Percentiles rank a stretch among this genome's conserved stretches.
phyloP scores from a whole-genome alignment of 202 grass and related monocot species.

The Eragrostis tef region DNA sequence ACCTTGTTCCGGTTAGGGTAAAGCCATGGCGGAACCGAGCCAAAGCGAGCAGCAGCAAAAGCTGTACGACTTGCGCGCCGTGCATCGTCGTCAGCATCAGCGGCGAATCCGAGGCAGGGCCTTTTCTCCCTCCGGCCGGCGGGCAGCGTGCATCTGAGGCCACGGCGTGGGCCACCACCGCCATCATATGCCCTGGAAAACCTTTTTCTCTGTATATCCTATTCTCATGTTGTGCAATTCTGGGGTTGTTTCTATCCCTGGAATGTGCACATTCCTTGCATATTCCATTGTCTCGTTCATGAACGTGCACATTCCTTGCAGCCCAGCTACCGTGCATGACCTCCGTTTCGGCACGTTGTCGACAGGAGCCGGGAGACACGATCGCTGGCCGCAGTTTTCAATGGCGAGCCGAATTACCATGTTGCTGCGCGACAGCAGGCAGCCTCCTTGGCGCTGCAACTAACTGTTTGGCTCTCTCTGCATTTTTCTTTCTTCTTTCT shows the following conservation, averaged over 20 bases:
- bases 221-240: neutral
- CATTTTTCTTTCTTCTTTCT: neutral
- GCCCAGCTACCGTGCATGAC: constrained; percentile 2
- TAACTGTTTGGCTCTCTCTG: neutral
- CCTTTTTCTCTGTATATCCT: neutral
- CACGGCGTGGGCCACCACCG: constrained; percentile 22
- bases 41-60: constrained; percentile 25
- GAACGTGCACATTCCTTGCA: neutral
- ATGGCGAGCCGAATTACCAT: neutral
- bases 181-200: constrained; percentile 32
- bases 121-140: neutral
- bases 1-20: constrained; percentile 13
- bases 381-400: constrained; percentile 9
- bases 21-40: constrained; percentile 1
- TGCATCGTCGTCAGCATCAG: constrained; percentile 59
- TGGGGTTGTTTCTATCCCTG: neutral
- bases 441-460: constrained; percentile 38
- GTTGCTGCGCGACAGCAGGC: constrained; percentile 36
- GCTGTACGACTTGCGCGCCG: constrained; percentile 29
- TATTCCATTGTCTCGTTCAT: constrained; percentile 4
- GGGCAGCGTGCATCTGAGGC: constrained; percentile 49
- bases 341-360: constrained; percentile 10
- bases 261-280: neutral
- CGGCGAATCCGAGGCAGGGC: constrained; percentile 59
- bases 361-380: constrained; percentile 50